Evolutionary conservation across 306 rosid species (phyloP), one percentile per base, ranked within the genome.

Genomic region (Carpinus viminea): DNA sequence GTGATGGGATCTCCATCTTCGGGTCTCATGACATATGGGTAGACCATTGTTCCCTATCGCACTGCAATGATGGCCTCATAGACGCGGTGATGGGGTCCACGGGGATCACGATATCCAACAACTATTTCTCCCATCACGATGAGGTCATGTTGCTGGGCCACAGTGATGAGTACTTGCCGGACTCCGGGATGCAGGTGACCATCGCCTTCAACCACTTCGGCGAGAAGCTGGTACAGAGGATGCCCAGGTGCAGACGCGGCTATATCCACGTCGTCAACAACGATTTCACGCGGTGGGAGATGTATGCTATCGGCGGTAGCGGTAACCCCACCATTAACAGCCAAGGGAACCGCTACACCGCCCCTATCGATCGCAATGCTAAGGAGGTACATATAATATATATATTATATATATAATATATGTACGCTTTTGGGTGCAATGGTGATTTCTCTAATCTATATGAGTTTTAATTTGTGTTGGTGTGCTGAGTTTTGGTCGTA

Each of bases 51-150:
- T 82, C 89, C 1, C 81, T 94, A 1, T 92, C 98, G 0, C 97
- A 84, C n/a, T 94, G 98, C 87, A 88, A 84, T 64, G 98, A 94
- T 72, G 98, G 98, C 0, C 65, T 94, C 20, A 85, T 94, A 5
- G 98, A 94, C 45, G 97, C 91, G 0, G 90, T 90, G 21, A 90
- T 94, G 98, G 97, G 98, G 2, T 92, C 97, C n/a, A 94, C 97
- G 0, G 98, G 85, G 0, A 86, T 94, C 72, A 94, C 98, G 1
- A 82, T 94, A 18, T 94, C 98, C 0, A 94, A 94, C 92, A 94
- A 87, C 76, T 82, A 76, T 77, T 94, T 94, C 74, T 89, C 97
- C 0, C 91, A 94, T 70, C 98, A 94, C 80, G 86, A 94, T 69
- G 96, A 94, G 66, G 97, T 94, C 5, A 94, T 94, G 98, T 52